These are phyloP conservation scores for Pleurotus tuber-regium DNA, from an alignment of 768 basidiomycete species.

Conservation along the genomic window DNA sequence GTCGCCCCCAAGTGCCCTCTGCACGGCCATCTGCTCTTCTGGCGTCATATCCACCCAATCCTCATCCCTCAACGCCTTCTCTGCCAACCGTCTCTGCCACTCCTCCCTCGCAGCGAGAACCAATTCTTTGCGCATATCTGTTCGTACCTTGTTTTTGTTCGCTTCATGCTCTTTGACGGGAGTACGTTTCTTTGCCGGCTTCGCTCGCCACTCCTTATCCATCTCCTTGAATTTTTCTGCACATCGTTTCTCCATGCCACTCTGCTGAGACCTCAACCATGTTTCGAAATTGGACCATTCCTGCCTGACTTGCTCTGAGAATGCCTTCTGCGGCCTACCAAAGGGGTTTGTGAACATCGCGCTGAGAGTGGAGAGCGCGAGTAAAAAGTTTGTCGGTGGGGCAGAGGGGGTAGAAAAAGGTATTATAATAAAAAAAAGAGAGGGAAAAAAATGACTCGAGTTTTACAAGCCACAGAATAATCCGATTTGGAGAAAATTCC, in stretches of 20 bases:
- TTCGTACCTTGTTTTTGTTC: slow-evolving; percentile 22
- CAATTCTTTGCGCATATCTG: slow-evolving; percentile 29
- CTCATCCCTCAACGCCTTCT: slow-evolving; percentile 33
- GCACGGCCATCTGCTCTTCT: slow-evolving; percentile 33
- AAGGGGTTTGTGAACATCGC: slow-evolving; percentile 18
- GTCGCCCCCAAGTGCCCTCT: slow-evolving; percentile 34
- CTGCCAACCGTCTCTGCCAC: slow-evolving; percentile 37
- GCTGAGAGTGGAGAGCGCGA: not conserved
- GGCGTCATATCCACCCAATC: slow-evolving; percentile 44
- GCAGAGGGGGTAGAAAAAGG: slow-evolving; percentile 5
- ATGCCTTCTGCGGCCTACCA: slow-evolving; percentile 13
- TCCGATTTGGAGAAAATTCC: slow-evolving; percentile 9
- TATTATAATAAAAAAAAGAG: slow-evolving; percentile 1
- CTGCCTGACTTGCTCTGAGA: slow-evolving; percentile 22
- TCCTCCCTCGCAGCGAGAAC: slow-evolving; percentile 33
- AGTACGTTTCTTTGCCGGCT: slow-evolving; percentile 14
- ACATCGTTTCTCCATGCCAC: slow-evolving; percentile 21
- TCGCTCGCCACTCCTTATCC: slow-evolving; percentile 15
- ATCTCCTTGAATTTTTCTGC: slow-evolving; percentile 24
- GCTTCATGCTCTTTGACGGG: slow-evolving; percentile 26
- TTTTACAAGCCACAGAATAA: slow-evolving; percentile 9
- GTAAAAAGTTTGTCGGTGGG: slow-evolving; percentile 5
- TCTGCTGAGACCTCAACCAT: slow-evolving; percentile 27
- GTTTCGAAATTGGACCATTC: slow-evolving; percentile 35
- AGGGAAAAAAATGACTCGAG: slow-evolving; percentile 6